These are phyloP conservation scores for Talaromyces pinophilus DNA, from an alignment of 2,329 filamentous ascomycete species.

Conservation along the genomic window DNA sequence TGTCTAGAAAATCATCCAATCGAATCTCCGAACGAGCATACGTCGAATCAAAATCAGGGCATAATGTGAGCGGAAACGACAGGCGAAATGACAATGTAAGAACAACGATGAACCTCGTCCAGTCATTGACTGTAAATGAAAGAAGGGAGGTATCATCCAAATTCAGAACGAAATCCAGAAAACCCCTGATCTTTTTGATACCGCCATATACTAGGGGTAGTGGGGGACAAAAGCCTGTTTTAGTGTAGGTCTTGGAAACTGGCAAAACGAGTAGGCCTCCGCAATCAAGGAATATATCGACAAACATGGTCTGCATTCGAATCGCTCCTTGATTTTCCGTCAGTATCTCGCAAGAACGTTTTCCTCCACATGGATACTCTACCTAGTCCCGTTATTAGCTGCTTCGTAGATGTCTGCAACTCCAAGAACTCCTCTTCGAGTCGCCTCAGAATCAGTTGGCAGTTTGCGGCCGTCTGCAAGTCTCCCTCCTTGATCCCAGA, in stretches of 20 bases:
- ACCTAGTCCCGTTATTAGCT: conserved; percentile 4
- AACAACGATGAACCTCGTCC: conserved; percentile 17
- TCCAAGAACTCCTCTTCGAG: conserved; percentile 17
- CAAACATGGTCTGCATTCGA: conserved; percentile 21
- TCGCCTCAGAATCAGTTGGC: conserved; percentile 11
- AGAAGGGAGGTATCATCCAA: conserved; percentile 14
- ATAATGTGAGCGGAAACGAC: conserved; percentile 14
- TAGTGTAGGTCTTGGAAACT: conserved; percentile 12
- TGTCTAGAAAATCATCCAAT: conserved; percentile 5
- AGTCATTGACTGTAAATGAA: conserved; percentile 23
- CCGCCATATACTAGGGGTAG: background rate
- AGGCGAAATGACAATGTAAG: conserved; percentile 22
- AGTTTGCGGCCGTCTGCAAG: background rate
- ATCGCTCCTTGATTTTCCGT: conserved; percentile 1
- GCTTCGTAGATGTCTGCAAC: conserved; percentile 8
- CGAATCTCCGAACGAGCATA: conserved; percentile 18
- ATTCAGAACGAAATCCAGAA: conserved; percentile 10
- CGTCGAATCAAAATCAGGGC: conserved; percentile 11
- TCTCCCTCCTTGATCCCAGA: conserved; percentile 2
- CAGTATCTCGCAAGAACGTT: conserved; percentile 3
- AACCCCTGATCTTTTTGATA: conserved; percentile 15
- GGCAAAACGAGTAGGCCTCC: conserved; percentile 17
- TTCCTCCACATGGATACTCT: background rate
- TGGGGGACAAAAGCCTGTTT: background rate
- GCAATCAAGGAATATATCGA: conserved; percentile 21